A percentile compares a stretch with the other conserved stretches of the same genome.
These are phyloP conservation scores for Colletotrichum godetiae DNA, from an alignment of 2,329 filamentous ascomycete species.

Conservation along the genomic window DNA sequence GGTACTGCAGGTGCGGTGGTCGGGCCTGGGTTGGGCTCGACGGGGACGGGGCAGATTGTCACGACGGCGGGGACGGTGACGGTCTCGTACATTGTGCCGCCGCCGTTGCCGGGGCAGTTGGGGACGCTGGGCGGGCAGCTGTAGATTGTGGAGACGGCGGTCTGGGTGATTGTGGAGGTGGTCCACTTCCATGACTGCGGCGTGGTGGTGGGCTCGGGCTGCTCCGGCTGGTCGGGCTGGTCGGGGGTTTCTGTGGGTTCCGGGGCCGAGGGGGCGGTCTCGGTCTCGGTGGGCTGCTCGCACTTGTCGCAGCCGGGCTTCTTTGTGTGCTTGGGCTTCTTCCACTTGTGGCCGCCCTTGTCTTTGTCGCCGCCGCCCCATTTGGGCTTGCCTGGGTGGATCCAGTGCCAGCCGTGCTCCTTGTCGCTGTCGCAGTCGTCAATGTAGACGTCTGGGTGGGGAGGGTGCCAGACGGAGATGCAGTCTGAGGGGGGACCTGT, in stretches of 20 bases:
- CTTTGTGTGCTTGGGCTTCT: neutral
- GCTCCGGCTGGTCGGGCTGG: slow-evolving; percentile 11
- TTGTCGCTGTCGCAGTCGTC: slow-evolving; percentile 48
- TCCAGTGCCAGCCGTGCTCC: slow-evolving; percentile 49
- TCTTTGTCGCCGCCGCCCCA: slow-evolving; percentile 15
- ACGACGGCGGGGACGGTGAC: slow-evolving; percentile 52
- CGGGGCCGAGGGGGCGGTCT: neutral
- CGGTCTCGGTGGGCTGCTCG: neutral
- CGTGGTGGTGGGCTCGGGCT: slow-evolving; percentile 37
- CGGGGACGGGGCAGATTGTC: slow-evolving; percentile 57
- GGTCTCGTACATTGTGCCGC: slow-evolving; percentile 48
- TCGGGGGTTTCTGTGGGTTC: neutral
- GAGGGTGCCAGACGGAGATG: slow-evolving; percentile 50
- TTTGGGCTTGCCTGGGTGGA: slow-evolving; percentile 44
- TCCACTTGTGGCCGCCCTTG: slow-evolving; percentile 20
- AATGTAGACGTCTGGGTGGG: slow-evolving; percentile 48
- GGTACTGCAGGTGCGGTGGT: neutral
- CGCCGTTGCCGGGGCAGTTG: slow-evolving; percentile 48
- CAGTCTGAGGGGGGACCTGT: slow-evolving; percentile 40
- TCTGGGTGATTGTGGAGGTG: slow-evolving; percentile 55
- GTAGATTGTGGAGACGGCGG: slow-evolving; percentile 51
- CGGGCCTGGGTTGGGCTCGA: slow-evolving; percentile 37
- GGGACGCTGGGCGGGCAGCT: slow-evolving; percentile 49
- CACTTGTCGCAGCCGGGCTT: slow-evolving; percentile 1
- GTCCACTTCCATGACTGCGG: slow-evolving; percentile 48